Percentiles rank a stretch among this genome's conserved stretches.
phyloP scores from a whole-genome alignment of 768 basidiomycete species.

The Rhodotorula diobovata region DNA sequence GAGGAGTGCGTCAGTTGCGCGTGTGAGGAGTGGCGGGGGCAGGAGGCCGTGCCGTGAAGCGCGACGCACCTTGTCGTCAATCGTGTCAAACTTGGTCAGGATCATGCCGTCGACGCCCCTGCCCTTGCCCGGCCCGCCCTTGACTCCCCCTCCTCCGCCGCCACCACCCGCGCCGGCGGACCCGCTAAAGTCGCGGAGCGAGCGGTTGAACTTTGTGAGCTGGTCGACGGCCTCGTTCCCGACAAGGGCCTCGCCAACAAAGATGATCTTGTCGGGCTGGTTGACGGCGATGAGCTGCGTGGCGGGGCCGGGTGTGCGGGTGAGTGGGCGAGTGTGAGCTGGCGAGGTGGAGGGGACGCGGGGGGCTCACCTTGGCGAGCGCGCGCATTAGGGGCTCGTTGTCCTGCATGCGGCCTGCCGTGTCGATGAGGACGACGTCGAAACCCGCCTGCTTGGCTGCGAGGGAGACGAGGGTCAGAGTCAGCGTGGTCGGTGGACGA shows the following conservation, averaged over 20 bases:
- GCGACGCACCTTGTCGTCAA: slow-evolving; percentile 78
- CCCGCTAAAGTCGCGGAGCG: slow-evolving; percentile 84
- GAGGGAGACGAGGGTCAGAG: background rate
- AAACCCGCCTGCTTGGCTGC: slow-evolving; percentile 81
- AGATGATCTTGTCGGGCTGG: slow-evolving; percentile 92
- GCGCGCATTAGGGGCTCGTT: slow-evolving; percentile 99
- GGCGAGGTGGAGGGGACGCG: slow-evolving; percentile 5
- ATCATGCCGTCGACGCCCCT: slow-evolving; percentile 98
- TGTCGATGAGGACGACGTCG: slow-evolving; percentile 96
- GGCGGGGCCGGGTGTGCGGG: background rate
- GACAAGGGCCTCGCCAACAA: slow-evolving; percentile 95
- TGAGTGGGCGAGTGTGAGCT: background rate
- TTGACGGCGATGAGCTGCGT: slow-evolving; percentile 83
- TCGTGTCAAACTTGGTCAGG: slow-evolving; percentile 98
- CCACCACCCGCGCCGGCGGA: slow-evolving; percentile 49
- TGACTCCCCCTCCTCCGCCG: background rate
- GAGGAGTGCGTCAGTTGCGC: background rate
- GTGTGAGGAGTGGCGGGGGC: background rate
- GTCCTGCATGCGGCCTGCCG: slow-evolving; percentile 98
- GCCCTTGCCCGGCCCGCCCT: slow-evolving; percentile 59
- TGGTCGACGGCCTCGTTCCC: slow-evolving; percentile 99
- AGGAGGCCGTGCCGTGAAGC: background rate
- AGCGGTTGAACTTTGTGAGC: slow-evolving; percentile 89
- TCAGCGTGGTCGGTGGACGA: background rate
- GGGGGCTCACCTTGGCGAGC: slow-evolving; percentile 70